phyloP scores from a whole-genome alignment of 1,139 yeast species.

The Debaryomyces sp. region DNA sequence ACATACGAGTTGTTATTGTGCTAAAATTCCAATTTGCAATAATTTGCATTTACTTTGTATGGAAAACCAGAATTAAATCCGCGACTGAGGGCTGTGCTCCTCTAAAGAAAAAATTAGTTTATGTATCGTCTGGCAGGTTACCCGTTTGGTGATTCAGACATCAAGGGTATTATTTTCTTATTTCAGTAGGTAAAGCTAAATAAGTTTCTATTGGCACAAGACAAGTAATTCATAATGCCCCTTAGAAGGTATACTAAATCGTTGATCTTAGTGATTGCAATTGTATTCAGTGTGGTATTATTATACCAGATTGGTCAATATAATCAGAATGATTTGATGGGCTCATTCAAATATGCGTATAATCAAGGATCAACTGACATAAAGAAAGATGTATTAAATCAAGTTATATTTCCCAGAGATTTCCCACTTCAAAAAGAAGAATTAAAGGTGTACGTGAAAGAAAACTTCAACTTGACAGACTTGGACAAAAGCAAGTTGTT shows the following conservation, averaged over 20 bases:
- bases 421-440: constrained; percentile 18
- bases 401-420: constrained; percentile 22
- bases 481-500: constrained; percentile 2
- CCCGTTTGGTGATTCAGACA: not conserved
- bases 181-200: not conserved
- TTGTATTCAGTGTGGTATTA: constrained; percentile 5
- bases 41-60: not conserved
- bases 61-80: not conserved
- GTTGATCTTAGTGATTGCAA: not conserved
- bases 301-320: constrained; percentile 9
- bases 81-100: constrained; percentile 3
- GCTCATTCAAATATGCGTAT: constrained; percentile 16
- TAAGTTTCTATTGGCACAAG: not conserved
- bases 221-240: not conserved
- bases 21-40: not conserved
- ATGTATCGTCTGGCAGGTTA: not conserved
- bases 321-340: constrained; percentile 8
- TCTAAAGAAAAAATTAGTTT: not conserved
- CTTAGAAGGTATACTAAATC: constrained; percentile 1
- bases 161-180: not conserved
- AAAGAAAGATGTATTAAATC: constrained; percentile 17
- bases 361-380: constrained; percentile 12
- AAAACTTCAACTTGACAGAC: constrained; percentile 6
- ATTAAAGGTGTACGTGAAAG: constrained; percentile 16
- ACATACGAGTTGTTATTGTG: not conserved